Evolutionary conservation across 768 basidiomycete species (phyloP), one percentile per base, ranked within the genome.

Genomic region (Mrakia gelida): DNA sequence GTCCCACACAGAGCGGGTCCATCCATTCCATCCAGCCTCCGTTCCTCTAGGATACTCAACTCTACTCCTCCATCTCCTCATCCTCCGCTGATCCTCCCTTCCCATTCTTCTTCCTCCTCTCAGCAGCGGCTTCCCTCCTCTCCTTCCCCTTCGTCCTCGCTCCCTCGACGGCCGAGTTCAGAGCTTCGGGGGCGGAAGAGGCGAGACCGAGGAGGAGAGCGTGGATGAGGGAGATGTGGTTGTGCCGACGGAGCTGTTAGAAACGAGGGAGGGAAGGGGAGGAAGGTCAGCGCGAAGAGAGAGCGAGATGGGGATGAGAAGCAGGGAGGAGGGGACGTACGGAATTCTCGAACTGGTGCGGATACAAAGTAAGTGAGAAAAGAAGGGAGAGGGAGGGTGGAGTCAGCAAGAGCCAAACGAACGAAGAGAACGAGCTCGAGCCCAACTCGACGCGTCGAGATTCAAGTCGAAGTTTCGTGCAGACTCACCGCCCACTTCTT

Each of bases 401-500:
- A n/a, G n/a, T n/a, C n/a, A 38, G 38, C 8, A 38, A 38, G 38
- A 38, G n/a, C n/a, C n/a, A n/a, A n/a, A 38, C 4, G 38, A 38
- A 38, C 38, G 38, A n/a, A 23, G 30, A 28, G 9, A n/a, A 21
- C 54, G 49, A n/a, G 3, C 18, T 5, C 49, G 26, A 21, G 41
- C 10, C 8, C 21, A 32, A 28, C 28, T 28, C 11, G 26, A 56
- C 26, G 49, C 13, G 23, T 54, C 30, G 49, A n/a, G 23, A n/a
- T n/a, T n/a, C n/a, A n/a, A n/a, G n/a, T n/a, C n/a, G n/a, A n/a
- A n/a, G n/a, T n/a, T n/a, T n/a, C n/a, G n/a, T n/a, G n/a, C n/a
- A n/a, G n/a, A 71, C 71, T 49, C 52, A 73, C 71, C 18, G 77
- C 77, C 77, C 77, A 78, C n/a, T 56, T 28, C 63, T 56, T 78